Base-by-base conservation (phyloP, 1,284 basidiomycete genomes). In the Rhodofomes roseus region DNA sequence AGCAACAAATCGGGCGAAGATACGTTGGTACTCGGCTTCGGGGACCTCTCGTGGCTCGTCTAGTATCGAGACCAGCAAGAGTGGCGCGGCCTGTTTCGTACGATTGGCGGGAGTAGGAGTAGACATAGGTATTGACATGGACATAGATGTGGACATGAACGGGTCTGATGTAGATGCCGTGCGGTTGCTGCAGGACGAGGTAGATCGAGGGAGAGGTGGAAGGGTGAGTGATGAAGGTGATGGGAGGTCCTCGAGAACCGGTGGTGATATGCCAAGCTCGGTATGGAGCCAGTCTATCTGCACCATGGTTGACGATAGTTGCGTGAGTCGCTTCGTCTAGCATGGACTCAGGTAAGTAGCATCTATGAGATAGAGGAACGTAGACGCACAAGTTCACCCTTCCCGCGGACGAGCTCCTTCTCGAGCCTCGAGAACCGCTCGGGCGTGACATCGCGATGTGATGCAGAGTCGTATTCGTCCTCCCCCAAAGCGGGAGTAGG, bases 251-350 rank as follows among this genome's bases (percentile, higher is more conserved):
- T 84, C 78, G 2, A 80, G 64, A 8, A 78, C 72, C 7, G 86
- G 85, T 22, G 84, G 80, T 20, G 77, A 59, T 50, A 93, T 83
- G 20, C 89, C 92, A 3, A 95, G 81, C 70, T 93, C 91, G 22
- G 82, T 80, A 66, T 92, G 82, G n/a, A 93, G 74, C 82, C 86
- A 90, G 68, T 92, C 88, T 37, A 93, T 86, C 60, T 92, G 87
- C 18, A 85, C 71, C 61, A 93, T 83, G 31, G 81, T 78, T 8
- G 77, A 73, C 1, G 84, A 83, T n/a, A 94, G 77, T 56, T 86
- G 79, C 46, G 79, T 75, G 31, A 90, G 76, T 37, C 92, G 85
- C 70, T 87, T 90, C 39, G 78, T 74, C 90, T 92, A 64, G 7
- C 52, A 46, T 41, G 51, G 57, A 55, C 34, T 56, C 20, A 58